A percentile compares a stretch with the other conserved stretches of the same genome.
phyloP scores from a whole-genome alignment of 345 rosid species.

The Salix exigua region DNA sequence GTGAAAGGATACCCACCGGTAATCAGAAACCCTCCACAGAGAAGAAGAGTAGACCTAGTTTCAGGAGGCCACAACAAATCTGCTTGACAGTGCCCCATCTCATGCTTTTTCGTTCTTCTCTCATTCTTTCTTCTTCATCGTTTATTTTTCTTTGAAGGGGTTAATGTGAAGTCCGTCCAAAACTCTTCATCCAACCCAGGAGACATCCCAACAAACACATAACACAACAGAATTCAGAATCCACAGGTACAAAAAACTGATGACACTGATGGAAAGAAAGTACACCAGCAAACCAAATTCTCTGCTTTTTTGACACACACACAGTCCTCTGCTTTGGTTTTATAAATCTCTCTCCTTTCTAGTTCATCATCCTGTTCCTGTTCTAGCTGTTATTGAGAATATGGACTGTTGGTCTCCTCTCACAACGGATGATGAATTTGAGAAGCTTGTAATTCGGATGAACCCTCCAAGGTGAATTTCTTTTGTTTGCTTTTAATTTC shows the following conservation, averaged over 20 bases:
- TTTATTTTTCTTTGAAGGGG: not conserved
- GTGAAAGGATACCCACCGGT: conserved; percentile 5
- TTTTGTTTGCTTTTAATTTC: not conserved
- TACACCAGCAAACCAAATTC: not conserved
- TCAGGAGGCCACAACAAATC: not conserved
- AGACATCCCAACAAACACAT: conserved; percentile 29
- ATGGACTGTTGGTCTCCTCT: conserved; percentile 67
- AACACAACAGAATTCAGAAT: conserved; percentile 18
- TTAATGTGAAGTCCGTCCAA: conserved; percentile 26
- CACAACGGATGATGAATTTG: conserved; percentile 56
- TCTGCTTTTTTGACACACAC: not conserved
- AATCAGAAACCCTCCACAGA: not conserved
- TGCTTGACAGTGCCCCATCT: conserved; percentile 5
- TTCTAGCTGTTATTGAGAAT: not conserved
- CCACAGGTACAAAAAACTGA: conserved; percentile 5
- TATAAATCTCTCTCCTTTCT: not conserved
- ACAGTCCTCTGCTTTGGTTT: not conserved
- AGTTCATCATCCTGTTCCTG: not conserved
- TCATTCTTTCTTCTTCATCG: not conserved
- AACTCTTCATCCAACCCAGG: conserved; percentile 47
- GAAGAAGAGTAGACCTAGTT: conserved; percentile 14
- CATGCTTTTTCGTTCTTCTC: not conserved
- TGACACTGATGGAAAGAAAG: not conserved
- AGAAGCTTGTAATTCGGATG: conserved; percentile 70
- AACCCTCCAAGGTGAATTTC: conserved; percentile 66